phyloP scores from a whole-genome alignment of 345 rosid species.

The Syzygium grande region DNA sequence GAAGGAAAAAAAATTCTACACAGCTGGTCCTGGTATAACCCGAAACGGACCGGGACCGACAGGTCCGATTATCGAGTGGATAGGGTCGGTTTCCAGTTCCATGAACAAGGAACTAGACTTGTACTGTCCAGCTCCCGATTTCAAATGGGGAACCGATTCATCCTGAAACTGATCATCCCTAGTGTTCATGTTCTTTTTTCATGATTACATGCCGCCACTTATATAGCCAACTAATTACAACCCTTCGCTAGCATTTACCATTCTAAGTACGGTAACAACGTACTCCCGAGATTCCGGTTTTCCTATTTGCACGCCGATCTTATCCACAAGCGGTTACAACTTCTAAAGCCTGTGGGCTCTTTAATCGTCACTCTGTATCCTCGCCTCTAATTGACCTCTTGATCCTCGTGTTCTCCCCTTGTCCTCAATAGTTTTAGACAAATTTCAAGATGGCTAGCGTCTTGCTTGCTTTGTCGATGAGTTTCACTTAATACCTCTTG shows the following conservation, averaged over 20 bases:
- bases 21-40: no score
- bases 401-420: neutral
- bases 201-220: neutral
- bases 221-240: neutral
- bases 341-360: no score
- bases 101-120: no score
- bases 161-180: no score
- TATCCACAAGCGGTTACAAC: neutral
- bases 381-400: neutral
- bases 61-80: no score
- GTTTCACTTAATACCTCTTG: neutral
- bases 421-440: neutral
- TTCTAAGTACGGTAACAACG: neutral
- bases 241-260: neutral
- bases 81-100: no score
- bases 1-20: no score
- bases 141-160: no score
- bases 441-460: neutral
- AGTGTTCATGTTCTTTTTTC: neutral
- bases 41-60: no score
- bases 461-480: neutral
- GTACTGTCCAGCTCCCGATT: no score
- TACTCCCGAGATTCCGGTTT: neutral
- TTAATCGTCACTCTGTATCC: neutral
- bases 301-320: neutral